Conservation (phyloP, 164 flowering plant species). For the Nymphaea colorata region DNA sequence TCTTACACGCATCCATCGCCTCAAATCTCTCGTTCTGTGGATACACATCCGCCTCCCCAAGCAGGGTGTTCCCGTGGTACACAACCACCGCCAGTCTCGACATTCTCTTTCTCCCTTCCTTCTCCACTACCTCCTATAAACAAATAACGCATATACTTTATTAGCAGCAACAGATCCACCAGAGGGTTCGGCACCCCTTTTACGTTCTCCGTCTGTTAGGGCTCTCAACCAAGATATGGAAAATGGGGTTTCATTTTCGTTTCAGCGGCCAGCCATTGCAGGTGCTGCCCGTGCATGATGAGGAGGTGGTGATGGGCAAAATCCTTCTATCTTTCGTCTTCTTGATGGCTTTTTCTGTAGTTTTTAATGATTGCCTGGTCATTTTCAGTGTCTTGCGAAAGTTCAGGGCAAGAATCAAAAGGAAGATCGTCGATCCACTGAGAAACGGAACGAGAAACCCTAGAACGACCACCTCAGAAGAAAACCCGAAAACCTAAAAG, state of each 20-base stretch:
- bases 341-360: background rate
- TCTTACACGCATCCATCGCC: constrained; percentile 20
- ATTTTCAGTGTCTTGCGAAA: background rate
- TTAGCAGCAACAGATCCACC: constrained; percentile 23
- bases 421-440: background rate
- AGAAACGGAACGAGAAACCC: constrained; percentile 2
- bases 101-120: background rate
- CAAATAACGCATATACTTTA: no score
- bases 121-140: no score
- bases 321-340: background rate
- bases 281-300: background rate
- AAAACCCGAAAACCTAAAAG: no score
- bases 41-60: constrained; percentile 80
- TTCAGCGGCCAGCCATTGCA: background rate
- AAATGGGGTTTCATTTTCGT: background rate
- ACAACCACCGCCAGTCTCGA: constrained; percentile 17
- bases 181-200: background rate
- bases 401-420: background rate
- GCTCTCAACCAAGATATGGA: background rate
- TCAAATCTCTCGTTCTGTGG: constrained; percentile 25
- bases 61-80: constrained; percentile 52
- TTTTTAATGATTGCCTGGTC: background rate
- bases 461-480: no score
- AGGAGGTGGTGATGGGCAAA: background rate
- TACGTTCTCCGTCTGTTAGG: background rate